phyloP scores from a whole-genome alignment of 441 rosid genomes.

The Gossypium gossypioides region DNA sequence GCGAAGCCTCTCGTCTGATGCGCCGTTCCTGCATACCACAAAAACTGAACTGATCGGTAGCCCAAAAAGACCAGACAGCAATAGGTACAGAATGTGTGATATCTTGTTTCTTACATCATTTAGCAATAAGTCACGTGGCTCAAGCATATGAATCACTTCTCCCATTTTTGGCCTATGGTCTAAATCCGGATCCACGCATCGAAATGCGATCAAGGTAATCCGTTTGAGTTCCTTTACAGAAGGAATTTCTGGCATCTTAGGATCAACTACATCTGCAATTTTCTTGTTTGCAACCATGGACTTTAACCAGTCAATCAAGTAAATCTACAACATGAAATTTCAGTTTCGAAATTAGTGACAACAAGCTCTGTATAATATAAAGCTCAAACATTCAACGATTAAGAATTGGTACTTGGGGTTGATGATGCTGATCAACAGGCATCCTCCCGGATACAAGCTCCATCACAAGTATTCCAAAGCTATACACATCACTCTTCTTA shows the following conservation, averaged over 20 bases:
- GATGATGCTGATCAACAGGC: conserved; percentile 36
- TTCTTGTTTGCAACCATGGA: conserved; percentile 48
- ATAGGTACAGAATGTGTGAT: not conserved
- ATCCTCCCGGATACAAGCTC: conserved; percentile 53
- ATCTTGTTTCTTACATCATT: conserved; percentile 30
- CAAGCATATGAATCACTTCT: conserved; percentile 63
- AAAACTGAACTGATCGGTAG: not conserved
- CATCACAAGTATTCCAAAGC: conserved; percentile 60
- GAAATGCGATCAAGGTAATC: conserved; percentile 48
- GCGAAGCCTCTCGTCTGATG: conserved; percentile 18
- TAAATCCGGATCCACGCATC: conserved; percentile 53
- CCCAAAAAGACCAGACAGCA: not conserved
- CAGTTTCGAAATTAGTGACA: not conserved
- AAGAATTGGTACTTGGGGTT: conserved; percentile 30
- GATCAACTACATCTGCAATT: conserved; percentile 44
- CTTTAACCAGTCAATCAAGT: conserved; percentile 60
- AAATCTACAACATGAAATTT: conserved; percentile 23
- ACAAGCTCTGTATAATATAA: not conserved
- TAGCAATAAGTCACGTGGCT: conserved; percentile 50
- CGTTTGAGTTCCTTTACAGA: conserved; percentile 51
- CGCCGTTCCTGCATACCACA: conserved; percentile 19
- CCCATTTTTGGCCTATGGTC: conserved; percentile 61
- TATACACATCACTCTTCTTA: conserved; percentile 40
- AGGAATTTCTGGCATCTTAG: conserved; percentile 39
- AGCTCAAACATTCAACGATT: not conserved